phyloP scores from a whole-genome alignment of 257 asterid genomes.

The Gardenia jasminoides region DNA sequence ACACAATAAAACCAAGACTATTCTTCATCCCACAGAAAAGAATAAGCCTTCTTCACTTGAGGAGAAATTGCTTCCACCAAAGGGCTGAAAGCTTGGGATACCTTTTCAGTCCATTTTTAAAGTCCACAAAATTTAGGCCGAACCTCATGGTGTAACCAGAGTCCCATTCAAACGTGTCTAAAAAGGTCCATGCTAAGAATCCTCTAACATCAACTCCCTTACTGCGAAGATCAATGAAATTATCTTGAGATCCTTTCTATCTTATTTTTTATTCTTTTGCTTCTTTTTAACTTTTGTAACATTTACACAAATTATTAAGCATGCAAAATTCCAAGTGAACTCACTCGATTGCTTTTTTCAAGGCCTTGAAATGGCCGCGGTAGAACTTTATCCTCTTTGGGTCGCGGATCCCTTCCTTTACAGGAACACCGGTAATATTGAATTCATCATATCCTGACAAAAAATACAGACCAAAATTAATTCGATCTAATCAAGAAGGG shows the following conservation, averaged over 20 bases:
- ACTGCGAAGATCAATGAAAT: background rate
- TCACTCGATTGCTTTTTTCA: conserved; percentile 45
- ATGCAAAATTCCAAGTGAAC: background rate
- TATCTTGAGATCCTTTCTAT: background rate
- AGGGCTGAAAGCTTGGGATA: conserved; percentile 34
- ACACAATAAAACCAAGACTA: too few relatives aligned
- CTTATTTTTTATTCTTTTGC: too few relatives aligned
- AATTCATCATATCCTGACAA: conserved; percentile 17
- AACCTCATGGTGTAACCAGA: conserved; percentile 34
- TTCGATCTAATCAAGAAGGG: too few relatives aligned
- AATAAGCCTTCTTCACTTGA: too few relatives aligned
- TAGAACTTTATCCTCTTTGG: conserved; percentile 17
- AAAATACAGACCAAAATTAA: too few relatives aligned
- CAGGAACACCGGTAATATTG: background rate
- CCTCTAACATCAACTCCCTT: conserved; percentile 32
- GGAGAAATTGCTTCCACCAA: conserved; percentile 39
- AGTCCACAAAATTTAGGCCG: conserved; percentile 34
- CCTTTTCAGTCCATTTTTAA: conserved; percentile 23
- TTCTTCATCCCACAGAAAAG: too few relatives aligned
- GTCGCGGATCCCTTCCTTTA: conserved; percentile 10
- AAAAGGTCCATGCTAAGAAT: conserved; percentile 47
- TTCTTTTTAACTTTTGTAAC: too few relatives aligned
- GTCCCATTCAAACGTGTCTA: conserved; percentile 44
- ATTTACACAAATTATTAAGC: too few relatives aligned
- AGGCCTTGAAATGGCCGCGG: conserved; percentile 34